Conservation (phyloP, 495 filamentous ascomycete genomes). For the Chaetomium cochliodes region DNA sequence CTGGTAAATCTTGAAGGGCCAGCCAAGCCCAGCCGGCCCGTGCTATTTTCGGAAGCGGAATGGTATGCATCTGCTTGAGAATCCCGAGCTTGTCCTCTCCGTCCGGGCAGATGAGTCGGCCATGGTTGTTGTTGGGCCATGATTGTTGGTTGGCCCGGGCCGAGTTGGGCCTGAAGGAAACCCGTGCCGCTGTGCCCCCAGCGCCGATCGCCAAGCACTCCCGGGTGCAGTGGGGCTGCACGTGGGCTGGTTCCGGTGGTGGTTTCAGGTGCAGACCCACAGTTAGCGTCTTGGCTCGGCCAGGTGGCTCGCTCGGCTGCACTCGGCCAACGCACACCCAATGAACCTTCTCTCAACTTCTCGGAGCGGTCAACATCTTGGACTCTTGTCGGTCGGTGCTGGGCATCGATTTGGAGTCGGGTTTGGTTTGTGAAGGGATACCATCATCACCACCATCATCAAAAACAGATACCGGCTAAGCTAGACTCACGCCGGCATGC, state of each 20-base stretch:
- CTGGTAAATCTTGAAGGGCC: too few relatives aligned
- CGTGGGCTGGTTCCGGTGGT: background rate
- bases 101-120: background rate
- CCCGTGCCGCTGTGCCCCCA: background rate
- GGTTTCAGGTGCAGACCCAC: conserved; percentile 4
- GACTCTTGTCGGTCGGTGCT: background rate
- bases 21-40: background rate
- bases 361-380: background rate
- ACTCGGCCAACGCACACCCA: background rate
- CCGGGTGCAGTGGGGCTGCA: background rate
- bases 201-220: background rate
- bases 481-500: background rate
- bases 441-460: background rate
- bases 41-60: conserved; percentile 1
- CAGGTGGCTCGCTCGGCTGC: too few relatives aligned
- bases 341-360: background rate
- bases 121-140: background rate
- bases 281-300: background rate
- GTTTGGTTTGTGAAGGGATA: background rate
- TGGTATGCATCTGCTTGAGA: background rate
- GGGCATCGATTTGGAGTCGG: background rate
- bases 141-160: background rate
- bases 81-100: background rate
- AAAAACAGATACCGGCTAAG: background rate
- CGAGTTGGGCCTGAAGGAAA: background rate